Percentiles rank a stretch among this genome's conserved stretches.
These are phyloP conservation scores for Sugiyamaella pinicola DNA, from an alignment of 1,139 yeast genomes.

Conservation along the genomic window DNA sequence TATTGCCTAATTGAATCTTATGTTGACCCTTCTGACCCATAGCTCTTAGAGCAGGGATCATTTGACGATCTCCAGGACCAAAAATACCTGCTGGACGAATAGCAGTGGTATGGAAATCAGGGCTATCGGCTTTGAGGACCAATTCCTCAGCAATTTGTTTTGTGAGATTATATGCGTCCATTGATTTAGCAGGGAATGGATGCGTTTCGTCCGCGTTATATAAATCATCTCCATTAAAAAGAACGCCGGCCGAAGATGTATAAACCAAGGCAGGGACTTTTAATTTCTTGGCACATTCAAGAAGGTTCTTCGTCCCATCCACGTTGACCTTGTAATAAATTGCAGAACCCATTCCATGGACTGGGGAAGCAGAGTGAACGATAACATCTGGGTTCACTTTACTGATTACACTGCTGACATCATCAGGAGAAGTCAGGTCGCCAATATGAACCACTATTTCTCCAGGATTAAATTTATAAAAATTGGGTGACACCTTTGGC, in stretches of 20 bases:
- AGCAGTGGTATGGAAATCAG: conserved; percentile 68
- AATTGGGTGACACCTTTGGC: conserved; percentile 65
- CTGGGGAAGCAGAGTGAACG: conserved; percentile 96
- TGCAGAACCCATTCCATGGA: conserved; percentile 80
- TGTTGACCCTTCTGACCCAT: conserved; percentile 87
- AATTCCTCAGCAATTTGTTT: conserved; percentile 88
- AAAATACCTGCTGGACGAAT: conserved; percentile 97
- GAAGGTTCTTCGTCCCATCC: conserved; percentile 77
- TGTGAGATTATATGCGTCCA: conserved; percentile 97
- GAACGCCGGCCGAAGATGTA: conserved; percentile 97
- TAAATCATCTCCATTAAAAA: conserved; percentile 89
- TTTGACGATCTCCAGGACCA: conserved; percentile 98
- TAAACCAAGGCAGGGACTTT: conserved; percentile 73
- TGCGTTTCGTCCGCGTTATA: conserved; percentile 90
- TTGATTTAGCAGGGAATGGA: conserved; percentile 88
- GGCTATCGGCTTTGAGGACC: conserved; percentile 63
- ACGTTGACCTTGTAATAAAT: conserved; percentile 90
- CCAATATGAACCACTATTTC: conserved; percentile 69
- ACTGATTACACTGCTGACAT: conserved; percentile 65
- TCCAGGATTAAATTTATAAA: conserved; percentile 69
- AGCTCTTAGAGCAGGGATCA: conserved; percentile 87
- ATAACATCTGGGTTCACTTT: conserved; percentile 68
- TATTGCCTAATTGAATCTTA: conserved; percentile 91
- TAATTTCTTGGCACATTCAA: conserved; percentile 59
- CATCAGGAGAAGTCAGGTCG: conserved; percentile 75